These are phyloP conservation scores for Gynandropsis gynandra DNA, from an alignment of 345 rosid genomes.

Conservation along the genomic window DNA sequence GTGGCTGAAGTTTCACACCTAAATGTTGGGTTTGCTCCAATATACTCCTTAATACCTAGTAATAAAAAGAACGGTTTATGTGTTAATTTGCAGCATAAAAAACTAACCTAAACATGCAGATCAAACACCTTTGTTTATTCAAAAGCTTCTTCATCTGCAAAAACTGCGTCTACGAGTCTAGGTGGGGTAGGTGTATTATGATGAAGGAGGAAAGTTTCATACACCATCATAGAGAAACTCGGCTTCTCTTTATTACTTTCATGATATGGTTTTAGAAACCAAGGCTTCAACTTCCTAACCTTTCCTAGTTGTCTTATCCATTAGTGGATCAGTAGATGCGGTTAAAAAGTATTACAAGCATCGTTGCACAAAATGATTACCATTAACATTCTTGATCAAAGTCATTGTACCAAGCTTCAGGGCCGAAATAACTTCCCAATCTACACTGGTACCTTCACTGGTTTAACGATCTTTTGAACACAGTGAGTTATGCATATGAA, in stretches of 20 bases:
- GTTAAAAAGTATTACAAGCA: constrained; percentile 41
- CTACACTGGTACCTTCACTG: constrained; percentile 52
- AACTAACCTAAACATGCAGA: constrained; percentile 23
- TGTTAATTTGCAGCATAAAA: too few relatives aligned
- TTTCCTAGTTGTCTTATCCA: too few relatives aligned
- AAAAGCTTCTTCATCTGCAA: constrained; percentile 21
- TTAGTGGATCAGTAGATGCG: too few relatives aligned
- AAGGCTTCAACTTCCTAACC: too few relatives aligned
- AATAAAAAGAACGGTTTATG: too few relatives aligned
- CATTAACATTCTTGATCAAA: constrained; percentile 64
- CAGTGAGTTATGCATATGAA: constrained; percentile 58
- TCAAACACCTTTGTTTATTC: constrained; percentile 20
- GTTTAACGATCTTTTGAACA: constrained; percentile 73
- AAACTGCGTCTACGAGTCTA: constrained; percentile 22
- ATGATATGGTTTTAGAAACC: too few relatives aligned
- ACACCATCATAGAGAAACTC: too few relatives aligned
- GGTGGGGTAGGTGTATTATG: constrained; percentile 59
- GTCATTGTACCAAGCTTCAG: constrained; percentile 58
- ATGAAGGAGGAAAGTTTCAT: too few relatives aligned
- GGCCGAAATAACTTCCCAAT: constrained; percentile 42
- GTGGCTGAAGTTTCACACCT: too few relatives aligned
- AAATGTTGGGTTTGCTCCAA: too few relatives aligned
- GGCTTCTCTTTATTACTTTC: too few relatives aligned
- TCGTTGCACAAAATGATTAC: constrained; percentile 75
- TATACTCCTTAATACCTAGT: too few relatives aligned